Conservation (phyloP, 192 early-diverging fungal species). For the Coemansia sp. region DNA sequence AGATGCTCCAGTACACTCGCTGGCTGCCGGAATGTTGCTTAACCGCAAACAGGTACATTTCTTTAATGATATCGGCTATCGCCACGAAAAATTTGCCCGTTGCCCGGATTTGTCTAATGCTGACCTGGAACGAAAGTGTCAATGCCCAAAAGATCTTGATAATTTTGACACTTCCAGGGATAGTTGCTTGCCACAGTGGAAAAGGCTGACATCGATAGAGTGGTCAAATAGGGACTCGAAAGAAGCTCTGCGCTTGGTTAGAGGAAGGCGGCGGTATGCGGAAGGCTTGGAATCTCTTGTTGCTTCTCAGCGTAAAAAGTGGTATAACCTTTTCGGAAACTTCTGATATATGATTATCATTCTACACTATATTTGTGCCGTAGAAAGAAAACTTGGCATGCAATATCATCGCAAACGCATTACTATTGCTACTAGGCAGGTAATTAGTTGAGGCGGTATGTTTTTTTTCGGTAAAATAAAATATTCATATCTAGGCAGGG, state of each 20-base stretch:
- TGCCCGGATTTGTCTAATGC: constrained; percentile 20
- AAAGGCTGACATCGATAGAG: constrained; percentile 7
- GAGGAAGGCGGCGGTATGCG: neutral
- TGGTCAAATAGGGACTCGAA: constrained; percentile 30
- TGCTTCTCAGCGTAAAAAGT: constrained; percentile 29
- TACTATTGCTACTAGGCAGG: neutral
- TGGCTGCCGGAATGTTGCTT: constrained; percentile 61
- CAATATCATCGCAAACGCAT: neutral
- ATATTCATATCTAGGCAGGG: neutral
- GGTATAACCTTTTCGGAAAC: constrained; percentile 41
- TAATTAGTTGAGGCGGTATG: neutral
- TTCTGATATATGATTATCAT: constrained; percentile 3
- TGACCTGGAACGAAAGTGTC: constrained; percentile 23
- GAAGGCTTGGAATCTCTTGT: constrained; percentile 17
- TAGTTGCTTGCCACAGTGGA: constrained; percentile 45
- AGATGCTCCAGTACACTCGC: constrained; percentile 74
- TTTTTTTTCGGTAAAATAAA: neutral
- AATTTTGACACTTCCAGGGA: constrained; percentile 17
- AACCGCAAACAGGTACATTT: constrained; percentile 61
- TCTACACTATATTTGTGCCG: neutral
- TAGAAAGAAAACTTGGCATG: neutral
- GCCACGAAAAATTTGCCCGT: constrained; percentile 46
- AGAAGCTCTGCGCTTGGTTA: constrained; percentile 32
- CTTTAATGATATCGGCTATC: constrained; percentile 74
- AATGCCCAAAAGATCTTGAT: constrained; percentile 47